phyloP scores from a whole-genome alignment of 2,329 filamentous ascomycete species.

The Plectosphaerella cucumerina region DNA sequence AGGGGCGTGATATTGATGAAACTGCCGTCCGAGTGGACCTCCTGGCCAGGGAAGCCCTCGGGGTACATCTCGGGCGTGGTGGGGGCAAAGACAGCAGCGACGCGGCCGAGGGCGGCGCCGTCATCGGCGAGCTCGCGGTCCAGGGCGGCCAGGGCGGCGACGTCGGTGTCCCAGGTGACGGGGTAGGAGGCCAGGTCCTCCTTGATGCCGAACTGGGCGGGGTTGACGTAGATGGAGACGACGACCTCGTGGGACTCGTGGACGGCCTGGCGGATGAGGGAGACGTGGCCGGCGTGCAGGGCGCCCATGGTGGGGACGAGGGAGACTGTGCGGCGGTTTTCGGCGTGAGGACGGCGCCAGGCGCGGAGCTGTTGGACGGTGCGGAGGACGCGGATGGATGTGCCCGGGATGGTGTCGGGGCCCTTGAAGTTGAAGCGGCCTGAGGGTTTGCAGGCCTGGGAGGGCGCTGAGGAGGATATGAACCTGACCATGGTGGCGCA shows the following conservation, averaged over 20 bases:
- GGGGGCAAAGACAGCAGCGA: constrained; percentile 84
- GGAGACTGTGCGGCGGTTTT: constrained; percentile 69
- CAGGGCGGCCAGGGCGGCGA: constrained; percentile 60
- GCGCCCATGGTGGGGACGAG: constrained; percentile 98
- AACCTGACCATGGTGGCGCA: constrained; percentile 11
- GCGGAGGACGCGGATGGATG: constrained; percentile 68
- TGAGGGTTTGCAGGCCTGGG: constrained; percentile 15
- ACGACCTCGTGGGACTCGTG: constrained; percentile 81
- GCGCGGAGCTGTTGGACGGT: constrained; percentile 67
- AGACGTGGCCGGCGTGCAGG: constrained; percentile 86
- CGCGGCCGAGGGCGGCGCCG: constrained; percentile 57
- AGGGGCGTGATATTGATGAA: constrained; percentile 91
- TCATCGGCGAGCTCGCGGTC: constrained; percentile 68
- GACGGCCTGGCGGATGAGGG: constrained; percentile 79
- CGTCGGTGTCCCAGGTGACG: constrained; percentile 79
- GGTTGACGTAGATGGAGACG: constrained; percentile 93
- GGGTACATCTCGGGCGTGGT: constrained; percentile 85
- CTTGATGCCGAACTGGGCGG: constrained; percentile 85
- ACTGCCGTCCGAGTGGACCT: constrained; percentile 72
- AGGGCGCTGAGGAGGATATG: constrained; percentile 10
- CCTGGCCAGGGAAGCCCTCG: constrained; percentile 66
- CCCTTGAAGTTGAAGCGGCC: constrained; percentile 10
- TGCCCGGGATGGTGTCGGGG: constrained; percentile 47
- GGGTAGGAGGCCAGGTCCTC: constrained; percentile 91
- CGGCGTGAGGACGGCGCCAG: constrained; percentile 62